Base-by-base conservation (phyloP, 2,329 filamentous ascomycete genomes). In the Elsinoe fawcettii region DNA sequence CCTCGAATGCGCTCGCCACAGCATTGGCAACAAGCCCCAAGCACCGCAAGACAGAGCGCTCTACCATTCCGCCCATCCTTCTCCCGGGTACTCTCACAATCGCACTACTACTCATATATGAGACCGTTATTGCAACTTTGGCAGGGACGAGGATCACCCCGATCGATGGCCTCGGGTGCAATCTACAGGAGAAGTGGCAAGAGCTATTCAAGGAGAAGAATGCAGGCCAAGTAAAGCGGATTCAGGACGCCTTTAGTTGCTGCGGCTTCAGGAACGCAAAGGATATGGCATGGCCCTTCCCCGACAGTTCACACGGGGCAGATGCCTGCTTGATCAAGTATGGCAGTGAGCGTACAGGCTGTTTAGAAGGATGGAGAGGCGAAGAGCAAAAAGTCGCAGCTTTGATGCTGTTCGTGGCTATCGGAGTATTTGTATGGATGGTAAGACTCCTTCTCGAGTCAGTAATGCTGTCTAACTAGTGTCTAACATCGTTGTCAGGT, bases 221-320 rank as follows among this genome's bases (percentile, higher is more conserved):
- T 56, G 74, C 61, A 0, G 64, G 65, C 4, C 68, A 74, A 1
- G 78, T 89, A 58, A 73, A 76, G 41, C 68, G 71, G 1, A 84
- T 90, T 53, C 86, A 90, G 64, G 82, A 89, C 65, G 68, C 76
- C 0, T 77, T 87, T 30, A 66, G 78, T 6, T 90, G 86, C 71
- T 90, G 86, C 62, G 86, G 86, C 0, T 73, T 87, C 32, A 75
- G 75, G 57, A 77, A 74, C 3, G 66, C 81, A 25, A 69, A 66
- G 27, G 84, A 90, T 64, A 80, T 79, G 62, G 78, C 80, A 0
- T 88, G 78, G 73, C 86, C 86, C 0, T 87, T 86, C 59, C 74
- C 74, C 55, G 57, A 71, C 56, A 61, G 68, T 54, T 62, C 64
- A 53, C 51, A 69, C 44, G 60, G 64, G 41, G 41, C 57, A 18